Conservation (phyloP, 192 early-diverging fungal species). For the Geranomyces variabilis region DNA sequence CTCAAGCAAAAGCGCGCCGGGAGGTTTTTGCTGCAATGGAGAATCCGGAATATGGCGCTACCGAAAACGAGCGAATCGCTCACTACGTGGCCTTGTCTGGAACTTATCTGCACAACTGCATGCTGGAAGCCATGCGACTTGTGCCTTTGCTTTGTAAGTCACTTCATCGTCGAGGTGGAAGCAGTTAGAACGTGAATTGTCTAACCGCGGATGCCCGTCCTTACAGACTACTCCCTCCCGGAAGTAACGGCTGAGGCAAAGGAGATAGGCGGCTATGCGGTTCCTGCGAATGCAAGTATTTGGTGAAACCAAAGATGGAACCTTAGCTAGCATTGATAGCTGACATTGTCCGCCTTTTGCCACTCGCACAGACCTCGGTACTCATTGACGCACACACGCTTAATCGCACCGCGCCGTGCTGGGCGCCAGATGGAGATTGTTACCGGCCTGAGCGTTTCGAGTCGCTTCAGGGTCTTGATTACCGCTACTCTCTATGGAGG, state of each 20-base stretch:
- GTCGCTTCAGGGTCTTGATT: not conserved
- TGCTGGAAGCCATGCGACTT: slow-evolving; percentile 3
- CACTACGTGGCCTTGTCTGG: not conserved
- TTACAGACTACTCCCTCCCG: too few species aligned
- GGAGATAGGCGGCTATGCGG: too few species aligned
- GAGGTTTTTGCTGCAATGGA: slow-evolving; percentile 4
- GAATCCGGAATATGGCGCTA: slow-evolving; percentile 4
- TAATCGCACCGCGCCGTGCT: slow-evolving; percentile 5
- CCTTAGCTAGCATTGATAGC: too few species aligned
- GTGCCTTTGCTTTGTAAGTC: slow-evolving; percentile 4
- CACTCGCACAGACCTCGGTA: slow-evolving; percentile 4
- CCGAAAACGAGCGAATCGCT: not conserved
- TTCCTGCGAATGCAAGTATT: too few species aligned
- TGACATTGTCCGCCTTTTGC: too few species aligned
- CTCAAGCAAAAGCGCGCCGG: slow-evolving; percentile 9
- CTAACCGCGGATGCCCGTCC: too few species aligned
- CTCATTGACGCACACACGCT: slow-evolving; percentile 10
- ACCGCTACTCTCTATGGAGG: slow-evolving; percentile 16
- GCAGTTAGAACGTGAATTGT: too few species aligned
- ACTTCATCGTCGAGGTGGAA: not conserved
- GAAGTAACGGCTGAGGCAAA: too few species aligned
- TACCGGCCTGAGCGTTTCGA: slow-evolving; percentile 17
- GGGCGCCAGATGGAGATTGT: slow-evolving; percentile 3
- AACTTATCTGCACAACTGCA: not conserved
- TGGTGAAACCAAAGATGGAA: too few species aligned